Base-by-base conservation (phyloP, 345 rosid genomes). In the Excoecaria cochinchinensis region DNA sequence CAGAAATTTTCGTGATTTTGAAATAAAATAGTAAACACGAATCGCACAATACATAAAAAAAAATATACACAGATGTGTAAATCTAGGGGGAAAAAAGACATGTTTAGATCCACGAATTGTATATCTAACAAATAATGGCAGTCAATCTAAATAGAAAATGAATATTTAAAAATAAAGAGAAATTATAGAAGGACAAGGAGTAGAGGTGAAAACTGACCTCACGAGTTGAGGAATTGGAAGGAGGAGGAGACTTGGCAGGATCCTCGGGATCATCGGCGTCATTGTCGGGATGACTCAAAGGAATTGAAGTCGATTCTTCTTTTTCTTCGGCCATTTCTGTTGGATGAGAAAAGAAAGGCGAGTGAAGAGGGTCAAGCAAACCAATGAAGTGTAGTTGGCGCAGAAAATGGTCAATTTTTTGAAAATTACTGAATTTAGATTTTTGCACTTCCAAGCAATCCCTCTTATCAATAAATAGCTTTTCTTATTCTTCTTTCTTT, bases 181-280 rank as follows among this genome's bases (percentile, higher is more conserved):
- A 46, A 39, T 52, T 3, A 47, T 36, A 6, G 24, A 19, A 48
- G 52, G 55, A 64, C 4, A 39, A 16, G 3, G 55, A 3, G 7
- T 40, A 17, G 8, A 53, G 69, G 17, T 21, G 59, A 64, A 25
- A 74, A 19, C 31, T 58, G 61, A 90, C 91, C 91, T 88, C 83
- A 76, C 91, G 91, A 78, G 90, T 77, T 80, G 90, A 87, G 71
- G 92, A 87, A 81, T 72, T 80, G 55, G 94, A 80, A 75, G 77
- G 52, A 15, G 89, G 90, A 47, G 87, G 86, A 42, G 88, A 77
- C 74, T 88, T 90, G 82, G 74, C 87, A 12, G 85, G 91, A 83
- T 88, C 91, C 71, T 90, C 89, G 72, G 88, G 90, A 83, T 86
- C 90, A 12, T 76, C 86, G 44, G 65, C 85, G 70, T 62, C 80